Base-by-base conservation (phyloP, 202 grass and related monocot genomes). In the Carex arenaria region DNA sequence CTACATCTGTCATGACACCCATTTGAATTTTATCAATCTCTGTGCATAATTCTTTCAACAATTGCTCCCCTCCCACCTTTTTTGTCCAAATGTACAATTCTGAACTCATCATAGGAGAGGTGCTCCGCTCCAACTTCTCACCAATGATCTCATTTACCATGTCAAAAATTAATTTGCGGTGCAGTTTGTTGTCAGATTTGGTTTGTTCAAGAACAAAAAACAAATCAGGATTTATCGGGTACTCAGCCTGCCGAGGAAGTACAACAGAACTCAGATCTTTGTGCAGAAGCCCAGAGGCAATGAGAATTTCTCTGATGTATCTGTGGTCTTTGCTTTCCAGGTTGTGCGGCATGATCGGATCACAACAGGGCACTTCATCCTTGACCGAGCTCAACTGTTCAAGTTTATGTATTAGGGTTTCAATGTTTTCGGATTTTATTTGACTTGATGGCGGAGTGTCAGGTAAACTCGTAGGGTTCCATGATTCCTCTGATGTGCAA, bases 131-230 rank as follows among this genome's bases (percentile, higher is more conserved):
- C 83, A 92, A 85, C 69, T 96, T 96, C 42, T 88, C 89, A 45
- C 80, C 78, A 86, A 90, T 83, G 73, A 92, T 85, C 85, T 99
- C 93, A 5, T 99, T 96, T 72, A 90, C 89, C 77, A 94, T 72
- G 77, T 99, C 91, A 13, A 96, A 99, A 52, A 90, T 60, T 73
- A 96, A 86, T 87, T 88, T 94, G 18, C 89, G 87, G 32, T 92
- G 86, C 81, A 87, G 69, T 63, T 87, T 99, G 68, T 89, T 91
- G 23, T 74, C 67, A 3, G 82, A 73, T 82, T 99, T 96, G 81
- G 85, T 88, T 89, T 94, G 96, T 80, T 99, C 96, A 85, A 99
- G 93, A 80, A 95, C 91, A 74, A 92, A 52, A 84, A 93, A 96
- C 52, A 94, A 88, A 79, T 99, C 89, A 2, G 96, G 89, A 71